These are phyloP conservation scores for Pyricularia grisea DNA, from an alignment of 2,329 filamentous ascomycete species.

Conservation along the genomic window DNA sequence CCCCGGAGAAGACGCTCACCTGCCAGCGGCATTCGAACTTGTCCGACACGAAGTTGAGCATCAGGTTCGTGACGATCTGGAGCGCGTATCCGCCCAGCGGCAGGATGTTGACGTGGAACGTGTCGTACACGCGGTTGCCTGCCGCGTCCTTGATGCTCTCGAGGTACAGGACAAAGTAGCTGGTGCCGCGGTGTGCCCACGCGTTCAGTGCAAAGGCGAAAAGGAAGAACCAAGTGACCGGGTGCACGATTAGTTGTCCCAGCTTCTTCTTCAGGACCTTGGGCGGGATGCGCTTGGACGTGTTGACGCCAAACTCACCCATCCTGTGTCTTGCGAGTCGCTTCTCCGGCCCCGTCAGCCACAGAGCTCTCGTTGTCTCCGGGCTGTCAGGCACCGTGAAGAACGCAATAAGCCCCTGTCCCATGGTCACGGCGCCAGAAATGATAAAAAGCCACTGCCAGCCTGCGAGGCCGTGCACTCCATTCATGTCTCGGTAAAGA, in stretches of 20 bases:
- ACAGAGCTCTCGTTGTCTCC: conserved; percentile 14
- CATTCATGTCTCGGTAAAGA: conserved; percentile 18
- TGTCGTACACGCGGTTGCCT: conserved; percentile 14
- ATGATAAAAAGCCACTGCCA: conserved; percentile 14
- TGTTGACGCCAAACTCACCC: conserved; percentile 9
- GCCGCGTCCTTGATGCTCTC: conserved; percentile 11
- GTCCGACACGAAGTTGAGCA: conserved; percentile 24
- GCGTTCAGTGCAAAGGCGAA: conserved; percentile 14
- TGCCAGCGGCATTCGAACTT: conserved; percentile 30
- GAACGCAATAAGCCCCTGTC: conserved; percentile 27
- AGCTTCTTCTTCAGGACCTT: conserved; percentile 10
- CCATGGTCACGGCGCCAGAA: conserved; percentile 4
- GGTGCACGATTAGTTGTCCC: conserved; percentile 9
- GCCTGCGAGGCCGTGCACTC: conserved; percentile 18
- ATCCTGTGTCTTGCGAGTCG: conserved; percentile 10
- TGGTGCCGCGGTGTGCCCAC: conserved; percentile 16
- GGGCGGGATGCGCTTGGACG: conserved; percentile 11
- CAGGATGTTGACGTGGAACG: conserved; percentile 16
- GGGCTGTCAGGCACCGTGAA: conserved; percentile 25
- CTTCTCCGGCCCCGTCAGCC: conserved; percentile 10
- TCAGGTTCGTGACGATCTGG: conserved; percentile 24
- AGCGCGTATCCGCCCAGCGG: conserved; percentile 16
- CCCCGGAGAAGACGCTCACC: conserved; percentile 20
- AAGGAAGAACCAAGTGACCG: conserved; percentile 16
- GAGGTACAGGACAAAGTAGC: conserved; percentile 17